Conservation (phyloP, 2,329 filamentous ascomycete genomes). For the Beauveria caledonica region DNA sequence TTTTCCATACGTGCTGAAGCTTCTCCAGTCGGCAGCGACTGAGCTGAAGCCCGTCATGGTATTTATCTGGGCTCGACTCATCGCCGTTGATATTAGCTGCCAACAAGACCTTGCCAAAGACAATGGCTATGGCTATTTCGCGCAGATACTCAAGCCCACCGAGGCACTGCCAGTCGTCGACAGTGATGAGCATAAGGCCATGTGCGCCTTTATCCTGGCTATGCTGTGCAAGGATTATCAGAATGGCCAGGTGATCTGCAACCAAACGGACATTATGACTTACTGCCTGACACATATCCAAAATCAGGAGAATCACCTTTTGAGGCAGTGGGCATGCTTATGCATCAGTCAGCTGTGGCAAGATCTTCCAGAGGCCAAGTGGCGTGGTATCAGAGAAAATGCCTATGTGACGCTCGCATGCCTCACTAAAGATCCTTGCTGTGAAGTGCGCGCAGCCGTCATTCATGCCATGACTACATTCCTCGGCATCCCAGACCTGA, state of each 20-base stretch:
- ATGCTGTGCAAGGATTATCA: conserved; percentile 96
- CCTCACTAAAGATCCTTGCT: conserved; percentile 75
- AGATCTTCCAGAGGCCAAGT: conserved; percentile 86
- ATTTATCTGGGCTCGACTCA: conserved; percentile 94
- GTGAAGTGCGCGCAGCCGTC: conserved; percentile 89
- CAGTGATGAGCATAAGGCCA: conserved; percentile 89
- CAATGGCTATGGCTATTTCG: conserved; percentile 95
- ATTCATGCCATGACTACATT: conserved; percentile 90
- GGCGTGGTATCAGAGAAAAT: conserved; percentile 83
- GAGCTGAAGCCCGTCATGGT: conserved; percentile 98
- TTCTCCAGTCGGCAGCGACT: conserved; percentile 87
- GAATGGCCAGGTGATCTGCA: conserved; percentile 84
- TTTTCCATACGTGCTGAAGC: conserved; percentile 96
- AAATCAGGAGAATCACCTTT: conserved; percentile 77
- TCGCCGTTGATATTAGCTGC: conserved; percentile 90
- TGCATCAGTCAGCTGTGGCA: conserved; percentile 94
- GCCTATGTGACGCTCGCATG: conserved; percentile 75
- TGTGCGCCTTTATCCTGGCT: conserved; percentile 96
- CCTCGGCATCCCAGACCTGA: conserved; percentile 85
- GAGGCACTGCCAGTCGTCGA: conserved; percentile 81
- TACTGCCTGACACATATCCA: conserved; percentile 77
- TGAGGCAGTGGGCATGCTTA: conserved; percentile 92
- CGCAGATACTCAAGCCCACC: conserved; percentile 77
- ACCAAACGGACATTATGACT: conserved; percentile 82
- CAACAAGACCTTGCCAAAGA: conserved; percentile 93